phyloP scores from a whole-genome alignment of 1,139 yeast genomes.

The Yamadazyma trypodendri region DNA sequence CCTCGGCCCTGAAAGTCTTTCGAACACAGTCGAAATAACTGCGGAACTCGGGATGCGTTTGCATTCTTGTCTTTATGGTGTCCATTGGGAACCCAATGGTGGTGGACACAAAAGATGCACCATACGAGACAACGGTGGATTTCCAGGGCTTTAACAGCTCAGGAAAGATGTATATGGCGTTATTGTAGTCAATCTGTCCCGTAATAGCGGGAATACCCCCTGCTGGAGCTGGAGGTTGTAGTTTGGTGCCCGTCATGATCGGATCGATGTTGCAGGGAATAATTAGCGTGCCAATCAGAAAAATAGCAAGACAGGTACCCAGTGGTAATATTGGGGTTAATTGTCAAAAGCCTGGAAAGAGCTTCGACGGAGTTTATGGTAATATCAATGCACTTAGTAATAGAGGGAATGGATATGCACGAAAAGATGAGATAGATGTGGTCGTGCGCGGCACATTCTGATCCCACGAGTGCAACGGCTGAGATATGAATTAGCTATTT shows the following conservation, averaged over 20 bases:
- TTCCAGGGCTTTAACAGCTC: slow-evolving; percentile 51
- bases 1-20: slow-evolving; percentile 60
- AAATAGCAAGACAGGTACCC: too few relatives aligned
- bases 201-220: slow-evolving; percentile 43
- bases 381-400: too few relatives aligned
- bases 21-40: slow-evolving; percentile 59
- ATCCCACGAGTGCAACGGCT: too few relatives aligned
- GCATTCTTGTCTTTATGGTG: slow-evolving; percentile 81
- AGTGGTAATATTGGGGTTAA: too few relatives aligned
- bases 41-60: slow-evolving; percentile 62
- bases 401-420: background rate
- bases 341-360: too few relatives aligned
- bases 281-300: too few relatives aligned
- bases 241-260: background rate
- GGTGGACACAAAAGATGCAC: slow-evolving; percentile 66
- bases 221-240: background rate
- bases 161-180: slow-evolving; percentile 52
- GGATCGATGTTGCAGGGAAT: too few relatives aligned
- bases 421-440: slow-evolving; percentile 4
- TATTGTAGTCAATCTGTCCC: slow-evolving; percentile 35
- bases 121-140: slow-evolving; percentile 58
- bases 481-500: background rate
- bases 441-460: background rate
- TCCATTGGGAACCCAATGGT: slow-evolving; percentile 82
- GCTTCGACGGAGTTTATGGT: too few relatives aligned